Evolutionary conservation across 1,139 yeast genomes (phyloP), one percentile per base, ranked within the genome.

Genomic region (Barnettozyma hawaiiensis): DNA sequence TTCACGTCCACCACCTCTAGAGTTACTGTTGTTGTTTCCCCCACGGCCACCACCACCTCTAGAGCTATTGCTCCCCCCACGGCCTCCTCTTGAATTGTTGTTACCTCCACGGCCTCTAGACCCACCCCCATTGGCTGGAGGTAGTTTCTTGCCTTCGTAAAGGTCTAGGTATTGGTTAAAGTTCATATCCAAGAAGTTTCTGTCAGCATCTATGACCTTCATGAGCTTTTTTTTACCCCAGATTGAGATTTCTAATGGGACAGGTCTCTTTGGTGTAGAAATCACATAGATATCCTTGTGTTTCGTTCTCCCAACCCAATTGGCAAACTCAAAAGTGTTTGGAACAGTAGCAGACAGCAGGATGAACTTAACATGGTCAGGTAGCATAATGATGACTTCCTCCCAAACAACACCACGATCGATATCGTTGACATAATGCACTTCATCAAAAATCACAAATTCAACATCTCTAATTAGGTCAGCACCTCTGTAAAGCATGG

Each of bases 351-450:
- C 98, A 4, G 97, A 89, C 35, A 90, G 67, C 42, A 90, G 69
- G 47, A 90, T 87, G 58, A 85, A 85, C 54, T 86, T 89, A 42
- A 92, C 95, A 63, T 90, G 95, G 51, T 90, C 97, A 1, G 99
- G 99, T 36, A 92, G 70, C 87, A 92, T 81, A 52, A 92, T 92
- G 48, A 92, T 92, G 8, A 94, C 96, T 63, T 92, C 99, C 65
- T 92, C 99, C 99, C 99, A 92, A 7, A 92, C 99, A 27, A 92
- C 98, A 59, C 99, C 99, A 62, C 99, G 77, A 58, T 89, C 96
- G 46, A 86, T 85, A 66, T 92, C 99, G 58, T 92, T 89, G 58
- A 92, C 96, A 60, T 92, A 92, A 65, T 92, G 99, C 4, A 92
- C 97, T 63, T 92, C 99, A 65, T 92, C 99, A 59, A 92, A 92